Conservation (phyloP, 768 basidiomycete species). For the Russula griseocarnosa region DNA sequence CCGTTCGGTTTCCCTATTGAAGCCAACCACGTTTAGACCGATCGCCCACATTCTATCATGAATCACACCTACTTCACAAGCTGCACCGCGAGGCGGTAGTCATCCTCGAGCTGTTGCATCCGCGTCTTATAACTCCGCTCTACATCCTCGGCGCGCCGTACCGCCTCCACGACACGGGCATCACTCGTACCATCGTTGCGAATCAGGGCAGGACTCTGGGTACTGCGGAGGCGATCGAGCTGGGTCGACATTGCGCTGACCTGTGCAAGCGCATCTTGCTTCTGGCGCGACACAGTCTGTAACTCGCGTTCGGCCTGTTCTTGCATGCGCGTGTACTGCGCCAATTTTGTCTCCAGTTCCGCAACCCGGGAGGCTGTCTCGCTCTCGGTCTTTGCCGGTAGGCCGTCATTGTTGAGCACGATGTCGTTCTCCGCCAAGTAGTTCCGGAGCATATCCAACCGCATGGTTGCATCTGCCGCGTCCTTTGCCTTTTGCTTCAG, state of each 20-base stretch:
- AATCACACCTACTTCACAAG: conserved; percentile 81
- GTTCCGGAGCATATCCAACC: conserved; percentile 74
- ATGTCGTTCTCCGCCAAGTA: conserved; percentile 89
- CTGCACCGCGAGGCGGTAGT: conserved; percentile 94
- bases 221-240: conserved; percentile 60
- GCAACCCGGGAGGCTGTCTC: conserved; percentile 47
- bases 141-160: conserved; percentile 73
- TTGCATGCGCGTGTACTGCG: conserved; percentile 65
- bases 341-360: conserved; percentile 76
- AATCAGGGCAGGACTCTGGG: conserved; percentile 46
- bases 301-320: conserved; percentile 77
- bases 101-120: conserved; percentile 86
- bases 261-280: conserved; percentile 72
- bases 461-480: conserved; percentile 64
- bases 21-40: conserved; percentile 19
- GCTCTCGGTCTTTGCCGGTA: conserved; percentile 43
- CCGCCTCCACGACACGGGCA: conserved; percentile 59
- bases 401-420: conserved; percentile 66
- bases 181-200: conserved; percentile 37
- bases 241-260: conserved; percentile 59
- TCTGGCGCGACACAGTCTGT: conserved; percentile 57
- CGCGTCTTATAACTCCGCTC: conserved; percentile 74
- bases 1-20: conserved; percentile 85
- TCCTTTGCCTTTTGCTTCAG: conserved; percentile 62
- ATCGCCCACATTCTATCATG: conserved; percentile 25